Base-by-base conservation (phyloP, 2,329 filamentous ascomycete genomes). In the Stenocarpella maydis region DNA sequence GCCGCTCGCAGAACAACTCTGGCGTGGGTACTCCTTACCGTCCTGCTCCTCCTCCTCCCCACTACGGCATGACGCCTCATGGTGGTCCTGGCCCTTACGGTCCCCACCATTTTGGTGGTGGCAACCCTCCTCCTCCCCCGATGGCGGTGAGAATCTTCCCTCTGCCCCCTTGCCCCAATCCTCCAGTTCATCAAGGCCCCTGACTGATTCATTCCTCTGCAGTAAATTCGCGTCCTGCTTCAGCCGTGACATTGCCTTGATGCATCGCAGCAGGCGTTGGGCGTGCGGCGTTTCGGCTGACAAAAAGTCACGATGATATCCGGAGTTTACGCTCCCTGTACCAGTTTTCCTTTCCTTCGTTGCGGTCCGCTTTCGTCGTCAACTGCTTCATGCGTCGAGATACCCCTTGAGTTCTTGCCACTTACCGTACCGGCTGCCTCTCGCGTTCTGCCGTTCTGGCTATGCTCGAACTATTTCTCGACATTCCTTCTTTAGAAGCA, bases 1-100 rank as follows among this genome's bases (percentile, higher is more conserved):
- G 96, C 73, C 93, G 96, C 73, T 97, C 93, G 67, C 96, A 99
- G 87, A 99, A 98, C 90, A 99, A 99, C 87, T 98, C 95, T 72
- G 96, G 96, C 69, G 96, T 97, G 71, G 96, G 96, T 74, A 98
- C 96, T 75, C 96, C 96, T 70, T 98, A 99, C 84, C 92, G 96
- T 73, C 96, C 96, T 72, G 96, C 96, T 63, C 96, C 96, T 68
- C 85, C 85, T 55, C 85, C 85, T 50, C 85, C 85, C 70, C 85
- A 87, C 78, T 87, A 86, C 80, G 81, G 81, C 69, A 82, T 84
- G 80, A 72, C 75, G 43, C 82, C 82, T 49, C 73, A 75, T 49
- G 75, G 71, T 66, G 80, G 77, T 61, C 82, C 83, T 73, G 82
- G 81, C 63, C 80, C 80, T 65, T 84, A 83, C 68, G 83, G 82